Percentiles rank a stretch among this genome's conserved stretches.
Evolutionary conservation across 2,329 filamentous ascomycete genomes (phyloP).

Genomic region (Colletotrichum liriopes): DNA sequence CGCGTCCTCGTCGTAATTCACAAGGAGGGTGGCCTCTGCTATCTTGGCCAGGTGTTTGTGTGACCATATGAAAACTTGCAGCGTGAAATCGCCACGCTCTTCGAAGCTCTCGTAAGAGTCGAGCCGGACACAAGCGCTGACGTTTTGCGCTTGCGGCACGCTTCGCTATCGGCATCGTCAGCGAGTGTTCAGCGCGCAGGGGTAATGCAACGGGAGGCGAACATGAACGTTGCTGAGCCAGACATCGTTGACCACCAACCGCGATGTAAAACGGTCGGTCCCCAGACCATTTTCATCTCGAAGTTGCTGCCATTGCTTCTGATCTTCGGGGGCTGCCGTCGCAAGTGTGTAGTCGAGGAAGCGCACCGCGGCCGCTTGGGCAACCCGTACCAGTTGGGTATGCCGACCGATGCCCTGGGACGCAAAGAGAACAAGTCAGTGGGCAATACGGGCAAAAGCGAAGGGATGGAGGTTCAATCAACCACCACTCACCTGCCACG

Average conservation of each 20-base stretch:
- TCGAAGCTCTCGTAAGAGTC: neutral
- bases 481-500: neutral
- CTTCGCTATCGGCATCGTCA: neutral
- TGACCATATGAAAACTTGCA: slow-evolving; percentile 12
- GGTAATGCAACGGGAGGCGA: neutral
- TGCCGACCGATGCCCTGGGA: neutral
- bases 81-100: neutral
- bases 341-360: slow-evolving; percentile 3
- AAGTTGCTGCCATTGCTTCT: neutral
- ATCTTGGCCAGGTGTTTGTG: neutral
- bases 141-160: neutral
- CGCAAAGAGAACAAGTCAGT: neutral
- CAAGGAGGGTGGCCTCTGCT: neutral
- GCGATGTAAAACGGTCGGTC: neutral
- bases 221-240: neutral
- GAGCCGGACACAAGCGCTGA: slow-evolving; percentile 2
- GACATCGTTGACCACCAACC: neutral
- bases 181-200: neutral
- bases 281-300: neutral
- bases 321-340: neutral
- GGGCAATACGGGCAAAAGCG: too few relatives aligned
- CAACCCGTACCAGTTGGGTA: neutral
- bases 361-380: neutral
- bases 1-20: neutral
- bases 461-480: neutral